Conservation (phyloP, 1,284 basidiomycete species). For the Leccinum colubrinum region DNA sequence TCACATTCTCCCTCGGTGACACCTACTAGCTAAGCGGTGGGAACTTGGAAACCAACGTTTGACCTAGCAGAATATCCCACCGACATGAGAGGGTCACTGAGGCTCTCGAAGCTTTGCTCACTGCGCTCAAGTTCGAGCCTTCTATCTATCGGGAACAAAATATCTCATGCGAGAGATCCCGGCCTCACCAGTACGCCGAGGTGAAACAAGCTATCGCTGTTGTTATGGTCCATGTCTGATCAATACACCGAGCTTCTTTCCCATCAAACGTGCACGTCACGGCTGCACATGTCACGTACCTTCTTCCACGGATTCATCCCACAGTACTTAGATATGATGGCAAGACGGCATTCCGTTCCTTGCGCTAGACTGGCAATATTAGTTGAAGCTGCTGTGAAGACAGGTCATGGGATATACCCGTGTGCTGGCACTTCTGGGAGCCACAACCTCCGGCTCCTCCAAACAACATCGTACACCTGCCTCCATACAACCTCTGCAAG, state of each 20-base stretch:
- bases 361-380: neutral
- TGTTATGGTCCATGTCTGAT: neutral
- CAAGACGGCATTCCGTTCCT: conserved; percentile 1
- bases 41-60: conserved; percentile 3
- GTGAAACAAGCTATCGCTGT: neutral
- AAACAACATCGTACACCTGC: neutral
- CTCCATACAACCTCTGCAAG: neutral
- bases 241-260: neutral
- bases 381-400: neutral
- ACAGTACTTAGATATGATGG: neutral
- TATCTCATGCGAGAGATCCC: neutral
- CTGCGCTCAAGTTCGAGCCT: neutral
- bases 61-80: conserved; percentile 6
- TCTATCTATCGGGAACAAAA: neutral
- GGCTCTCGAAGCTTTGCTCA: neutral
- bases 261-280: neutral
- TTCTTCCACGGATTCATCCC: neutral
- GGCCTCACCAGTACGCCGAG: neutral
- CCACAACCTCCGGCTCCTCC: neutral
- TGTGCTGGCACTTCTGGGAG: conserved; percentile 7
- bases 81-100: conserved; percentile 1
- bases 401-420: neutral
- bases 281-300: neutral
- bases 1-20: too few relatives aligned
- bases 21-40: conserved; percentile 7